Evolutionary conservation across 805 yeast genomes (phyloP).

Genomic region (Teunomyces barrocoloradensis): DNA sequence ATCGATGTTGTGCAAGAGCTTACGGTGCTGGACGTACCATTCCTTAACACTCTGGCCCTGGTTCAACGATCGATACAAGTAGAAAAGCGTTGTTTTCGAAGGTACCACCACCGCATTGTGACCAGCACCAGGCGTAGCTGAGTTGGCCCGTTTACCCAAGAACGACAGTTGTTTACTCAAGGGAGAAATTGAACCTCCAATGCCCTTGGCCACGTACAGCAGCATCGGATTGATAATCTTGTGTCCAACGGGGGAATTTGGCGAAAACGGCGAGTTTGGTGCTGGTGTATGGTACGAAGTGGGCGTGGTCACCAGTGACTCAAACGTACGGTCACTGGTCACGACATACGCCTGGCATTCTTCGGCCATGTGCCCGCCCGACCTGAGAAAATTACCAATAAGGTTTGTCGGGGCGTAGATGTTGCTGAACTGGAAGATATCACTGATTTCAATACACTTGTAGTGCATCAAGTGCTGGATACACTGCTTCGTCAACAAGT

Average conservation of each 20-base stretch:
- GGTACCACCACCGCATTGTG: slow-evolving; percentile 40
- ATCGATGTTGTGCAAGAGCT: slow-evolving; percentile 64
- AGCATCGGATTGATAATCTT: slow-evolving; percentile 6
- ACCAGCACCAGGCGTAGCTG: slow-evolving; percentile 1
- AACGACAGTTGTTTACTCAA: slow-evolving; percentile 5
- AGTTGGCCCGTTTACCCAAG: slow-evolving; percentile 5
- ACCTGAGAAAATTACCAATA: slow-evolving; percentile 61
- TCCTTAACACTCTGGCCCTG: slow-evolving; percentile 75
- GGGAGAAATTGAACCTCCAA: slow-evolving; percentile 10
- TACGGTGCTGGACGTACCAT: slow-evolving; percentile 74
- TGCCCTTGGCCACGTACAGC: slow-evolving; percentile 2
- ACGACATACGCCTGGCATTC: slow-evolving; percentile 86
- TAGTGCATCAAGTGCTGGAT: slow-evolving; percentile 90
- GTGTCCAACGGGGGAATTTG: not conserved
- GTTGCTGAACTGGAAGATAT: slow-evolving; percentile 85
- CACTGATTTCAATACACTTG: slow-evolving; percentile 77
- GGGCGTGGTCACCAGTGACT: slow-evolving; percentile 8
- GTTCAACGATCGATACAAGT: slow-evolving; percentile 70
- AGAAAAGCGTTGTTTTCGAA: slow-evolving; percentile 64
- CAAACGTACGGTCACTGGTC: slow-evolving; percentile 23
- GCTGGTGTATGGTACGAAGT: slow-evolving; percentile 5
- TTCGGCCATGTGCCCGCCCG: slow-evolving; percentile 57
- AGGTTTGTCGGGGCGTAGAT: slow-evolving; percentile 86
- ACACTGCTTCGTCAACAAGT: slow-evolving; percentile 74
- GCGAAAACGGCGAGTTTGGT: slow-evolving; percentile 8